Evolutionary conservation across 495 filamentous ascomycete genomes (phyloP), one percentile per base, ranked within the genome.

Genomic region (Penicillium silybi): DNA sequence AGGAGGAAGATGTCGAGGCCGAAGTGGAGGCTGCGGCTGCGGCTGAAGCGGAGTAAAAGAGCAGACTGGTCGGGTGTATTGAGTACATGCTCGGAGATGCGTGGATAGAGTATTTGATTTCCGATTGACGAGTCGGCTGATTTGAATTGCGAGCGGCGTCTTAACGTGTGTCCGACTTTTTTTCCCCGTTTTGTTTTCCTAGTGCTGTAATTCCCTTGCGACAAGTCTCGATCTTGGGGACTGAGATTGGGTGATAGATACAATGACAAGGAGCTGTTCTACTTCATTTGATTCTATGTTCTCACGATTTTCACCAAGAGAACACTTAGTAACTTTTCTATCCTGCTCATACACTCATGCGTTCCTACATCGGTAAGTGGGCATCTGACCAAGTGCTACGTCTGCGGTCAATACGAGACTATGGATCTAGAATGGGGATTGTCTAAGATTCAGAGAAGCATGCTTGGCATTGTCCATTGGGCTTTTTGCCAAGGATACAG

Each of bases 131-230:
- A 57, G 56, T 62, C 48, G 54, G 62, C 41, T 57, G 51, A 57
- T 57, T 37, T 57, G 57, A 57, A 56, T 62, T 63, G 62, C 57
- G 53, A 65, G 59, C 62, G 62, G 62, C 62, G 62, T 65, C 62
- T 60, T 65, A 65, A 65, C 62, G 62, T 65, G 62, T 63, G 50
- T 63, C 62, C 56, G 56, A 64, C 51, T 53, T 57, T 46, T 26
- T 47, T 44, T 41, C 27, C 43, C 27, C 50, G 41, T 52, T 35
- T 7, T 32, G 7, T n/a, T 23, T 41, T 53, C 23, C 23, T 52
- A 41, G 9, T 51, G 39, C 40, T 59, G 52, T 59, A 59, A 54
- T 58, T 42, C 44, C 35, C 39, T 18, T 47, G 50, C 35, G 25
- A 45, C 52, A 51, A 40, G 52, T 52, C 25, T 50, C 38, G 17